These are phyloP conservation scores for Lentinula lateritia DNA, from an alignment of 768 basidiomycete genomes.

Conservation along the genomic window DNA sequence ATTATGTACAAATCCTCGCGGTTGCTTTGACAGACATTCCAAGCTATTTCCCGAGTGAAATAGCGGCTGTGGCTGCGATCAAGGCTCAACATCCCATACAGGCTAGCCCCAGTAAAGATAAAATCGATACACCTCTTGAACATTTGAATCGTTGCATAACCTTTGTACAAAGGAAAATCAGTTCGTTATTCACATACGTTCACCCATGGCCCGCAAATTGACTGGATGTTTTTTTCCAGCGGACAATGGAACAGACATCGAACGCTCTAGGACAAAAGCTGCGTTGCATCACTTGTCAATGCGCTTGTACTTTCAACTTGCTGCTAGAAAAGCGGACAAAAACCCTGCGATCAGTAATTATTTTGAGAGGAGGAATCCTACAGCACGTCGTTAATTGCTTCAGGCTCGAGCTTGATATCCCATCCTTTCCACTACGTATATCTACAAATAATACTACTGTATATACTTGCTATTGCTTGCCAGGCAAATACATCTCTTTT, in stretches of 20 bases:
- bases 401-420: not conserved
- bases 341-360: not conserved
- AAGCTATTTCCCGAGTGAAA: constrained; percentile 50
- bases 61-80: constrained; percentile 9
- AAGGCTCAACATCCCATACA: not conserved
- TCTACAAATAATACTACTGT: not conserved
- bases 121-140: constrained; percentile 33
- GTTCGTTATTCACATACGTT: constrained; percentile 31
- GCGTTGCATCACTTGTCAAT: constrained; percentile 59
- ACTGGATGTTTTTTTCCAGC: not conserved
- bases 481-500: not conserved
- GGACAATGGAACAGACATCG: constrained; percentile 62
- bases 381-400: not conserved
- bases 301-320: constrained; percentile 59
- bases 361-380: not conserved
- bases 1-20: constrained; percentile 51
- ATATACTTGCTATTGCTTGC: not conserved
- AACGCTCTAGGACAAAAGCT: constrained; percentile 70
- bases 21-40: constrained; percentile 54
- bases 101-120: constrained; percentile 21
- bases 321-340: constrained; percentile 10
- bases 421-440: too few species aligned
- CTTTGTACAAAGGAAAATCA: constrained; percentile 51
- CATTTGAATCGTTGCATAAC: constrained; percentile 45
- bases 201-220: not conserved